phyloP scores from a whole-genome alignment of 805 yeast species.

The Starmerella floricola region DNA sequence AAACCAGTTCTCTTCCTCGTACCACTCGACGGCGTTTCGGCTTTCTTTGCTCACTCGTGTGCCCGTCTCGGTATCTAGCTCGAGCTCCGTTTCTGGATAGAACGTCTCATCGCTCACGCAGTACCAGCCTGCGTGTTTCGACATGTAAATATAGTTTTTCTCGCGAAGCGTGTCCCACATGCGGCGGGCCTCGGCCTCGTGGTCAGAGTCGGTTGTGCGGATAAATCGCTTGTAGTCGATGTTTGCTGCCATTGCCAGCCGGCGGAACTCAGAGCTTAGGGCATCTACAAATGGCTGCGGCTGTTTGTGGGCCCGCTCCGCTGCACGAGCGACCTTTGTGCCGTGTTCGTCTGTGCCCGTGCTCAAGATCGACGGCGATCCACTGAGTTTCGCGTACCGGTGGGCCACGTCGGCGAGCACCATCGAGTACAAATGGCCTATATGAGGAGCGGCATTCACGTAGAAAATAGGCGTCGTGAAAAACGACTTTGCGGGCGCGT shows the following conservation, averaged over 20 bases:
- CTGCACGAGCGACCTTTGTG: constrained; percentile 80
- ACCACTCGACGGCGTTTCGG: constrained; percentile 59
- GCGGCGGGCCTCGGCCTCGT: constrained; percentile 46
- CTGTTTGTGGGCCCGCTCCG: constrained; percentile 38
- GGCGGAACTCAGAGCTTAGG: constrained; percentile 50
- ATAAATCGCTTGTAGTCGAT: constrained; percentile 65
- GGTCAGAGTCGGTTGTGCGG: constrained; percentile 82
- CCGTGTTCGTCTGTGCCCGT: constrained; percentile 99
- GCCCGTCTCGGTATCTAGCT: constrained; percentile 26
- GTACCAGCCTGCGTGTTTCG: constrained; percentile 88
- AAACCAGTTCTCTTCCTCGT: constrained; percentile 76
- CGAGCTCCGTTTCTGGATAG: constrained; percentile 69
- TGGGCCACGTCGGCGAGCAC: constrained; percentile 64
- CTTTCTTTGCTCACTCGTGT: constrained; percentile 44
- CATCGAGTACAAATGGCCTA: constrained; percentile 88
- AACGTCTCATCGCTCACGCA: constrained; percentile 90
- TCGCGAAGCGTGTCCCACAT: constrained; percentile 56
- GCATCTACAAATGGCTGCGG: constrained; percentile 66
- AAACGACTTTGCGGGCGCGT: constrained; percentile 1
- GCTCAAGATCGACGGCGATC: constrained; percentile 43
- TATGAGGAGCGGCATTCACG: constrained; percentile 89
- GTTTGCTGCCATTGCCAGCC: constrained; percentile 45
- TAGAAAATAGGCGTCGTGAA: constrained; percentile 86
- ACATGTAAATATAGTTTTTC: constrained; percentile 64
- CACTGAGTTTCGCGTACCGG: constrained; percentile 52